phyloP scores from a whole-genome alignment of 2,329 filamentous ascomycete genomes.

The Leptosphaerulina australis region DNA sequence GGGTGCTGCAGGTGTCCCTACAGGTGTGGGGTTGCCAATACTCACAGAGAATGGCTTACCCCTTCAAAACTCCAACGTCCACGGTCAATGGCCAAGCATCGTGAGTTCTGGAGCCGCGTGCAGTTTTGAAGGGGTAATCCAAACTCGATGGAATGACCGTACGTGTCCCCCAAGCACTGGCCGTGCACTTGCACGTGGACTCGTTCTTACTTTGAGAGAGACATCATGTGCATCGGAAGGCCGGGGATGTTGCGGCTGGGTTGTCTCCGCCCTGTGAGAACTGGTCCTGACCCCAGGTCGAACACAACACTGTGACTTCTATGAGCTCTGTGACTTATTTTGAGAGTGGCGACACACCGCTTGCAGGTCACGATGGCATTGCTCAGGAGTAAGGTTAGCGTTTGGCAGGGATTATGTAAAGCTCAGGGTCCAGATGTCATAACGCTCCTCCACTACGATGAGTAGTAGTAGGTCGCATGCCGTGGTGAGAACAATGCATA shows the following conservation, averaged over 20 bases:
- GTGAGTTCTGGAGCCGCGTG: not conserved
- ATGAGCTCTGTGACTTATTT: slow-evolving; percentile 12
- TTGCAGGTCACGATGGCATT: slow-evolving; percentile 34
- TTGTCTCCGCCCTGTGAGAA: not conserved
- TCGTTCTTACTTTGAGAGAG: slow-evolving; percentile 1
- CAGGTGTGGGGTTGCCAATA: slow-evolving; percentile 9
- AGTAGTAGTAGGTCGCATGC: slow-evolving; percentile 6
- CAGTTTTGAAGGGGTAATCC: slow-evolving; percentile 15
- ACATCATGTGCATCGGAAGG: slow-evolving; percentile 20
- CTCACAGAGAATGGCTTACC: not conserved
- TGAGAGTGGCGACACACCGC: slow-evolving; percentile 32
- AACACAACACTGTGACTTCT: no score
- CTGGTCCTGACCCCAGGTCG: not conserved
- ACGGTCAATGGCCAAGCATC: not conserved
- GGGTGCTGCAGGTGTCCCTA: not conserved
- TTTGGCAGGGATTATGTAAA: not conserved
- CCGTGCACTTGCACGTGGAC: slow-evolving; percentile 34
- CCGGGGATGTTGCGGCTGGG: not conserved
- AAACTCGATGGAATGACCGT: slow-evolving; percentile 21
- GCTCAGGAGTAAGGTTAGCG: not conserved
- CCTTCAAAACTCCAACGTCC: not conserved
- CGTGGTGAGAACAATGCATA: slow-evolving; percentile 4
- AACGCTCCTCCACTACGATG: not conserved
- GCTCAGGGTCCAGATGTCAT: not conserved
- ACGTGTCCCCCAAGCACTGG: slow-evolving; percentile 39